Evolutionary conservation across 495 filamentous ascomycete genomes (phyloP).

Genomic region (Umbilicaria muhlenbergii): DNA sequence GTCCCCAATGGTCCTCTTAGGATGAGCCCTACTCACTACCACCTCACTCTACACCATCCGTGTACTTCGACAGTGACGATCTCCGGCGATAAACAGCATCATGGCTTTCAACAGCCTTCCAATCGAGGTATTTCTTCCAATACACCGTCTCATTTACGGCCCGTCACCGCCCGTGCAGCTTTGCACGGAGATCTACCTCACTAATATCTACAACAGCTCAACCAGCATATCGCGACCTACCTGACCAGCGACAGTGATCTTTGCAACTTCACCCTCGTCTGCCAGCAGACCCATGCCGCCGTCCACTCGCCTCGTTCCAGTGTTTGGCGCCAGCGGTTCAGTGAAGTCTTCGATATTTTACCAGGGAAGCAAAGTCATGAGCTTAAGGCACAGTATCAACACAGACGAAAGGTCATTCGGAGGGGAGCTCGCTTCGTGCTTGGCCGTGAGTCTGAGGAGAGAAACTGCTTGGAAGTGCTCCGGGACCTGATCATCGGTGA

Average conservation of each 20-base stretch:
- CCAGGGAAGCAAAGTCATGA: conserved; percentile 8
- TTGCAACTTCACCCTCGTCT: conserved; percentile 15
- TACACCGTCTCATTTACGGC: neutral
- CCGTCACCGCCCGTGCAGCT: too few relatives aligned
- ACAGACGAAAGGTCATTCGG: neutral
- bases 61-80: neutral
- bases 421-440: neutral
- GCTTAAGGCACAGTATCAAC: conserved; percentile 16
- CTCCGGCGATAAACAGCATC: neutral
- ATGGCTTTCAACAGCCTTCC: conserved; percentile 2
- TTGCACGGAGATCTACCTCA: neutral
- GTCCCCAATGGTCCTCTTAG: too few relatives aligned
- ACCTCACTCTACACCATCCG: neutral
- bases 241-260: conserved; percentile 22
- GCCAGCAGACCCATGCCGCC: conserved; percentile 11
- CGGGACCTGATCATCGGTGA: conserved; percentile 12
- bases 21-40: neutral
- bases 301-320: conserved; percentile 6
- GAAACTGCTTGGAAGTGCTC: conserved; percentile 7
- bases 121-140: neutral
- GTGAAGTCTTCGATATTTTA: conserved; percentile 21
- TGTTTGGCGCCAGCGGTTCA: conserved; percentile 23
- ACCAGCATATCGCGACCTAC: conserved; percentile 23
- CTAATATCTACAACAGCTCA: conserved; percentile 15
- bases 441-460: neutral